Conservation (phyloP, 1,284 basidiomycete species). For the Boletus calvinii region DNA sequence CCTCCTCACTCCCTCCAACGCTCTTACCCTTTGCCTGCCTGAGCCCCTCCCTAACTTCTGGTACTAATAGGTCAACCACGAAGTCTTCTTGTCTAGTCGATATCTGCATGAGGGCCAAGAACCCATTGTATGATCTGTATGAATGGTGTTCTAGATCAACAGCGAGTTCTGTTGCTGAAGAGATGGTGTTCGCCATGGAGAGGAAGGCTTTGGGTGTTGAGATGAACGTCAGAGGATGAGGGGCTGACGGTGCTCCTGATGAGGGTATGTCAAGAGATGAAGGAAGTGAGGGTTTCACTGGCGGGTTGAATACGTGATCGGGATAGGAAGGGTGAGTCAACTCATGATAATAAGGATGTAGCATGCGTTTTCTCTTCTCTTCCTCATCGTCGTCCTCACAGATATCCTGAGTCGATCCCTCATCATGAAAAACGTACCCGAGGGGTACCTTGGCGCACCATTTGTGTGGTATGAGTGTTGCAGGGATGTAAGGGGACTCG, state of each 20-base stretch:
- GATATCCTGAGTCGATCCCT: constrained; percentile 29
- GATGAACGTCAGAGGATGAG: constrained; percentile 68
- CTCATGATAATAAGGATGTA: constrained; percentile 83
- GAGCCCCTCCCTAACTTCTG: constrained; percentile 72
- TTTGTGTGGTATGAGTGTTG: constrained; percentile 58
- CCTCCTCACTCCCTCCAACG: constrained; percentile 14
- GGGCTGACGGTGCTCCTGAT: not conserved
- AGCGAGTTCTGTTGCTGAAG: constrained; percentile 76
- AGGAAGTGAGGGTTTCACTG: constrained; percentile 45
- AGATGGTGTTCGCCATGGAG: constrained; percentile 66
- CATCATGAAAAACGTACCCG: constrained; percentile 52
- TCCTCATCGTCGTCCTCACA: constrained; percentile 24
- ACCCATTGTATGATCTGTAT: constrained; percentile 81
- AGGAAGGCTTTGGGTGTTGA: constrained; percentile 57
- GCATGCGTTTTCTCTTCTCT: constrained; percentile 26
- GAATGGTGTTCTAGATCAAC: constrained; percentile 95
- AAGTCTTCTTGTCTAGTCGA: constrained; percentile 85
- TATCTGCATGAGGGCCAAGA: constrained; percentile 93
- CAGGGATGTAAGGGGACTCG: constrained; percentile 58
- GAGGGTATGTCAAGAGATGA: constrained; percentile 45
- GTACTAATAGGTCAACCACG: constrained; percentile 78
- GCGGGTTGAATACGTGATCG: constrained; percentile 59
- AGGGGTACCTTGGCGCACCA: constrained; percentile 80
- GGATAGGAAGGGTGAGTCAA: constrained; percentile 73
- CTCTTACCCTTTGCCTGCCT: constrained; percentile 36